A percentile compares a stretch with the other conserved stretches of the same genome.
These are phyloP conservation scores for Colletotrichum sp. DNA, from an alignment of 2,329 filamentous ascomycete species.

Conservation along the genomic window DNA sequence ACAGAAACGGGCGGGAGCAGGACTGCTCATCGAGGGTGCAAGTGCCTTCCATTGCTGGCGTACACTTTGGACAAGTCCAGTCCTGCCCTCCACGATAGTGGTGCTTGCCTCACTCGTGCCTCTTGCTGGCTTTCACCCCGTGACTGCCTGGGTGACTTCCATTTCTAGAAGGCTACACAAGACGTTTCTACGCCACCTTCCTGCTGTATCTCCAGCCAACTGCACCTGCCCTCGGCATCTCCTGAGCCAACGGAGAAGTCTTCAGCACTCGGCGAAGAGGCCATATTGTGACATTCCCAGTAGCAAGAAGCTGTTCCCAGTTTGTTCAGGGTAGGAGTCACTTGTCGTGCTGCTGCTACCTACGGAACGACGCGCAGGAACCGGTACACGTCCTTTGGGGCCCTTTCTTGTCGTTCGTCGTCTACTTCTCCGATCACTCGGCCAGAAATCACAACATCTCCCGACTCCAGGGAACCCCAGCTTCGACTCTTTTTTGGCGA, in stretches of 20 bases:
- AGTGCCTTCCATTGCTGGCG: not conserved
- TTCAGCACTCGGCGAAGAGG: not conserved
- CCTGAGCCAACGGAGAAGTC: not conserved
- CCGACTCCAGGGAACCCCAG: not conserved
- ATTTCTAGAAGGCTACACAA: not conserved
- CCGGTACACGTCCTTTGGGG: not conserved
- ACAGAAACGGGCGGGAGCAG: not conserved
- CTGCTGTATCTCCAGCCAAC: not conserved
- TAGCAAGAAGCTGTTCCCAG: not conserved
- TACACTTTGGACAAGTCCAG: not conserved
- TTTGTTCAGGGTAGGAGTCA: not conserved
- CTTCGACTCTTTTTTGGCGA: not conserved
- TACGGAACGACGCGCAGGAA: not conserved
- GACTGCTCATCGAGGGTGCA: not conserved
- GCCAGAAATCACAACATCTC: not conserved
- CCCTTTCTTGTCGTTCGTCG: not conserved
- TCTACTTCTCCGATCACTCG: not conserved
- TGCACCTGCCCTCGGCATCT: not conserved
- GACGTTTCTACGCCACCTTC: not conserved
- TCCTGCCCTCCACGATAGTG: not conserved
- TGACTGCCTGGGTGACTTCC: not conserved
- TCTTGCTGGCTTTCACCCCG: not conserved
- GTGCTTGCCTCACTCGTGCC: not conserved
- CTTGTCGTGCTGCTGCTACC: not conserved
- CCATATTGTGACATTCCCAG: not conserved